phyloP scores from a whole-genome alignment of 2,329 filamentous ascomycete species.

The Cryphonectria nitschkei region DNA sequence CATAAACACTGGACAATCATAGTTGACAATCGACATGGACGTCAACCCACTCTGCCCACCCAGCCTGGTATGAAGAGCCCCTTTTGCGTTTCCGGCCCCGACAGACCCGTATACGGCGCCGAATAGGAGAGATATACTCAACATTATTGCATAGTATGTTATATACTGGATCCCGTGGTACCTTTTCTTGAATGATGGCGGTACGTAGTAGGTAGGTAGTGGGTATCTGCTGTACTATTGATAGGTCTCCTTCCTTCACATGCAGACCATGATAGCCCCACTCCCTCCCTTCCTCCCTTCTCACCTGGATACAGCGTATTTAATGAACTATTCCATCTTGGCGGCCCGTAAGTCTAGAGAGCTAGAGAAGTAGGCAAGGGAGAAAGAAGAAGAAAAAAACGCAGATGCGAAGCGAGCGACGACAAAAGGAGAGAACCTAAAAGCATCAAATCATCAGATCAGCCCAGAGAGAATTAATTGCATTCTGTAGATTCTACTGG shows the following conservation, averaged over 20 bases:
- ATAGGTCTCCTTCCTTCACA: not conserved
- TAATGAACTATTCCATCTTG: not conserved
- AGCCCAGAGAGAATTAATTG: not conserved
- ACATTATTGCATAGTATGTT: not conserved
- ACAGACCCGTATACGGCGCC: slow-evolving; percentile 1
- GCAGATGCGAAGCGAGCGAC: not conserved
- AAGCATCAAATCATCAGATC: slow-evolving; percentile 2
- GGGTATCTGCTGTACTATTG: not conserved
- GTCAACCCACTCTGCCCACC: not conserved
- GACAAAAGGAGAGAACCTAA: slow-evolving; percentile 1
- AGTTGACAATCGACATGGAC: not conserved
- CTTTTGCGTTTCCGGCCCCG: slow-evolving; percentile 1
- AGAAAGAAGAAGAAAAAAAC: not conserved
- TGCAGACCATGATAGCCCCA: not conserved
- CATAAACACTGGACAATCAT: not conserved
- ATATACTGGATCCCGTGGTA: not conserved
- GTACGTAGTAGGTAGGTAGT: too few relatives aligned
- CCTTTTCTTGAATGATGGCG: too few relatives aligned
- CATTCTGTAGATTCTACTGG: not conserved
- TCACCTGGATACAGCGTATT: not conserved
- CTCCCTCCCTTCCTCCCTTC: not conserved
- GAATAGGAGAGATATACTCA: not conserved
- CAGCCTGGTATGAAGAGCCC: not conserved
- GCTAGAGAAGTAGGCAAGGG: not conserved
- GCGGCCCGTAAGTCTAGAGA: not conserved